phyloP scores from a whole-genome alignment of 192 early-diverging fungal species.

The Rhizophlyctis rosea region DNA sequence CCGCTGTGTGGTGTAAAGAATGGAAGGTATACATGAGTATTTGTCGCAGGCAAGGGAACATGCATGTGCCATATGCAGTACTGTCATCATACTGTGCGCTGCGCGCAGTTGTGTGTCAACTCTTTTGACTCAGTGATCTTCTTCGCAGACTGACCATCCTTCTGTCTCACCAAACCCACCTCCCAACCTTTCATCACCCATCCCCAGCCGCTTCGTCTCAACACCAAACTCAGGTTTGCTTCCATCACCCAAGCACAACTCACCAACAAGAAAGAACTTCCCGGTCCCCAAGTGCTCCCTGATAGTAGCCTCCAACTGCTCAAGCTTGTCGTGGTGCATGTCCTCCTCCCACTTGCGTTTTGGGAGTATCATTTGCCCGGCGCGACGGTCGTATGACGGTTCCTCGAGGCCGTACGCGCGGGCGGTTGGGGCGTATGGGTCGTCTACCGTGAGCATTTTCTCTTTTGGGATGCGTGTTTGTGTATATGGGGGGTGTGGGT shows the following conservation, averaged over 20 bases:
- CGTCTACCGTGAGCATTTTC: no score
- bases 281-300: slow-evolving; percentile 41
- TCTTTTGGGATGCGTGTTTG: no score
- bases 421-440: no score
- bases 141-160: not conserved
- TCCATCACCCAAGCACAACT: slow-evolving; percentile 2
- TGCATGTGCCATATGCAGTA: no score
- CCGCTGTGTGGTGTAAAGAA: slow-evolving; percentile 19
- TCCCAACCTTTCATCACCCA: not conserved
- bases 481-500: no score
- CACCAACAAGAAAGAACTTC: slow-evolving; percentile 47
- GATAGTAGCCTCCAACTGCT: slow-evolving; percentile 34
- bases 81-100: no score
- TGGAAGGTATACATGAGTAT: not conserved
- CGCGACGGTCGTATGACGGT: no score
- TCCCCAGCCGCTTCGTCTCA: not conserved
- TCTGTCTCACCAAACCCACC: not conserved
- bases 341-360: not conserved
- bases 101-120: no score
- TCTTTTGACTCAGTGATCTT: not conserved
- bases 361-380: no score
- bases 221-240: not conserved
- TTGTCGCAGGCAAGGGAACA: no score
- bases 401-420: no score
- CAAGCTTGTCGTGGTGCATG: slow-evolving; percentile 10